A percentile compares a stretch with the other conserved stretches of the same genome.
Evolutionary conservation across 2,329 filamentous ascomycete genomes (phyloP).

Genomic region (Verticillium zaregamsianum): DNA sequence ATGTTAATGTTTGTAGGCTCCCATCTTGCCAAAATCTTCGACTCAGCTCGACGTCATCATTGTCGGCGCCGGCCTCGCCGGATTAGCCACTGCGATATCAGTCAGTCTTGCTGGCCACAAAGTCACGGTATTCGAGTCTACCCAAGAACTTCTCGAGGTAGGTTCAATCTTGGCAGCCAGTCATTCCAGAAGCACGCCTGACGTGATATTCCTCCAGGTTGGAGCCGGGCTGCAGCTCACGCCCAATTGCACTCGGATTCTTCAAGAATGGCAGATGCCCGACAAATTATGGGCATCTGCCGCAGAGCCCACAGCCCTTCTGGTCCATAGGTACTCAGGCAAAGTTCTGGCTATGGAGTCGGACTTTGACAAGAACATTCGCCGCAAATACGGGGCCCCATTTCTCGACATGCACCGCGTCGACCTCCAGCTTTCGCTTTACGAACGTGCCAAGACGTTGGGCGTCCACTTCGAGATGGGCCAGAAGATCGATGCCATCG

Average conservation of each 20-base stretch:
- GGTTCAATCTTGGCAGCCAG: background rate
- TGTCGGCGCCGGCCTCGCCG: slow-evolving; percentile 37
- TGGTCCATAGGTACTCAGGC: slow-evolving; percentile 50
- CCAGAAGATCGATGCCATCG: slow-evolving; percentile 39
- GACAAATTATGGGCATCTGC: slow-evolving; percentile 32
- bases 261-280: slow-evolving; percentile 46
- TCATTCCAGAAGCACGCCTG: background rate
- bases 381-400: slow-evolving; percentile 49
- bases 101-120: slow-evolving; percentile 30
- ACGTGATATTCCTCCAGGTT: slow-evolving; percentile 25
- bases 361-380: slow-evolving; percentile 48
- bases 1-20: background rate
- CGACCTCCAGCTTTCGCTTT: slow-evolving; percentile 53
- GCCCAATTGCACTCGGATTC: slow-evolving; percentile 43
- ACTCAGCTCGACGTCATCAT: slow-evolving; percentile 30
- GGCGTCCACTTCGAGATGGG: slow-evolving; percentile 48
- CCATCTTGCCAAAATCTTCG: slow-evolving; percentile 1
- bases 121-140: slow-evolving; percentile 37
- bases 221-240: slow-evolving; percentile 51
- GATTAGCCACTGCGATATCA: slow-evolving; percentile 34
- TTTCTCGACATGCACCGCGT: slow-evolving; percentile 59
- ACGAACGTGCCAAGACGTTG: slow-evolving; percentile 44
- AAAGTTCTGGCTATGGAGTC: slow-evolving; percentile 43
- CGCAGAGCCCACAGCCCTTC: slow-evolving; percentile 40
- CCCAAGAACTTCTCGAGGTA: slow-evolving; percentile 33